phyloP scores from a whole-genome alignment of 306 rosid species.

The Acacia melanoxylon region DNA sequence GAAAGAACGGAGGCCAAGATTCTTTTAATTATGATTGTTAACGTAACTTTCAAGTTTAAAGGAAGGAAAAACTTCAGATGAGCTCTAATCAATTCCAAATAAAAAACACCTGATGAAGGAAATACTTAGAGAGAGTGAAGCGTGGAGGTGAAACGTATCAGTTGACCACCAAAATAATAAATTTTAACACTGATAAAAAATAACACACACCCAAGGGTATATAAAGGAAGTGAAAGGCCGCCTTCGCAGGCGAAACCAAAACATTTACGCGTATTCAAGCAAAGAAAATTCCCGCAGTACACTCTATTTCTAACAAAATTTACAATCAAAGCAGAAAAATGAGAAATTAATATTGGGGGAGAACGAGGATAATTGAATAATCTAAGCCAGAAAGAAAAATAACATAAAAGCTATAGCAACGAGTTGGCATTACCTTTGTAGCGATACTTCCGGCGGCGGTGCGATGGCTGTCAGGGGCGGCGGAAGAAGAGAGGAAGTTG shows the following conservation, averaged over 20 bases:
- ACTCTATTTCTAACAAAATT: not conserved
- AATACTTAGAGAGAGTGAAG: not conserved
- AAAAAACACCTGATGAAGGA: not conserved
- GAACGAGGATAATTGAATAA: not conserved
- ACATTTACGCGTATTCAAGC: not conserved
- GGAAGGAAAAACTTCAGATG: not conserved
- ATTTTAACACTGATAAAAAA: not conserved
- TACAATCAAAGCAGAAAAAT: not conserved
- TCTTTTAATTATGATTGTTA: not conserved
- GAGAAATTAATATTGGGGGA: not conserved
- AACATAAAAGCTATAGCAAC: not conserved
- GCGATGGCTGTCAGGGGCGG: not conserved
- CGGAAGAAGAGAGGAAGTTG: not conserved
- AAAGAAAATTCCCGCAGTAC: not conserved
- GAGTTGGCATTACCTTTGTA: not conserved
- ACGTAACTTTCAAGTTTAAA: not conserved
- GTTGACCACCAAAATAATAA: not conserved
- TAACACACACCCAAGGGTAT: not conserved
- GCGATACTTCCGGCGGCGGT: not conserved
- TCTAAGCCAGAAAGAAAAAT: not conserved
- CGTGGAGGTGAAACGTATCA: not conserved
- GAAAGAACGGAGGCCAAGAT: not conserved
- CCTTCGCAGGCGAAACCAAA: not conserved
- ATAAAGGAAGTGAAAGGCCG: not conserved
- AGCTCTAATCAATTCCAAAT: not conserved